A percentile compares a stretch with the other conserved stretches of the same genome.
phyloP scores from a whole-genome alignment of 2,329 filamentous ascomycete genomes.

The Aureobasidium subglaciale region DNA sequence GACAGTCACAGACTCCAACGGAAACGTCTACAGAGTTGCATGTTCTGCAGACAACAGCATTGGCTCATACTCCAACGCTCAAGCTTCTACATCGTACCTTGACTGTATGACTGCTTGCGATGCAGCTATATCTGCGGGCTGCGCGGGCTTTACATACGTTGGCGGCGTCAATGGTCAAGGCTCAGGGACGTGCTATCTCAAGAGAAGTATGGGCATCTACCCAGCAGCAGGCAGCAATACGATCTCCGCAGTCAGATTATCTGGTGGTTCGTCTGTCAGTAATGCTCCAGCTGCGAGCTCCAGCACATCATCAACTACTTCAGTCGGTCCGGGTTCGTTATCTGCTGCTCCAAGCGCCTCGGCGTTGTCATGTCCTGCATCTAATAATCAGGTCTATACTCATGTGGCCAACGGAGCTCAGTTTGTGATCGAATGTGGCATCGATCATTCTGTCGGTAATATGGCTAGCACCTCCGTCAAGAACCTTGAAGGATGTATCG shows the following conservation, averaged over 20 bases:
- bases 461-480: slow-evolving; percentile 18
- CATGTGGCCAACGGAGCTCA: slow-evolving; percentile 17
- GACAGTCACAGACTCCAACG: not conserved
- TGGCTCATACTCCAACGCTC: slow-evolving; percentile 12
- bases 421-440: slow-evolving; percentile 26
- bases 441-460: slow-evolving; percentile 26
- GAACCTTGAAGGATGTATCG: slow-evolving; percentile 22
- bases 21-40: slow-evolving; percentile 8
- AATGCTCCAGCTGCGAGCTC: not conserved
- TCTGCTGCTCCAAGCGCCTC: slow-evolving; percentile 16
- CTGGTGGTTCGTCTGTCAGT: not conserved
- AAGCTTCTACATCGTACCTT: slow-evolving; percentile 14
- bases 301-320: slow-evolving; percentile 1
- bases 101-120: slow-evolving; percentile 19
- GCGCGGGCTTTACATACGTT: slow-evolving; percentile 17
- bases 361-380: slow-evolving; percentile 20
- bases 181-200: slow-evolving; percentile 22
- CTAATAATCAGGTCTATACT: slow-evolving; percentile 20
- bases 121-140: slow-evolving; percentile 7
- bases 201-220: slow-evolving; percentile 14
- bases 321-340: not conserved
- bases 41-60: slow-evolving; percentile 16
- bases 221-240: slow-evolving; percentile 14
- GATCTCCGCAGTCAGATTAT: slow-evolving; percentile 14
- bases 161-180: slow-evolving; percentile 19